Conservation (phyloP, 176 grass and related monocot species). For the Oryza glaberrima region DNA sequence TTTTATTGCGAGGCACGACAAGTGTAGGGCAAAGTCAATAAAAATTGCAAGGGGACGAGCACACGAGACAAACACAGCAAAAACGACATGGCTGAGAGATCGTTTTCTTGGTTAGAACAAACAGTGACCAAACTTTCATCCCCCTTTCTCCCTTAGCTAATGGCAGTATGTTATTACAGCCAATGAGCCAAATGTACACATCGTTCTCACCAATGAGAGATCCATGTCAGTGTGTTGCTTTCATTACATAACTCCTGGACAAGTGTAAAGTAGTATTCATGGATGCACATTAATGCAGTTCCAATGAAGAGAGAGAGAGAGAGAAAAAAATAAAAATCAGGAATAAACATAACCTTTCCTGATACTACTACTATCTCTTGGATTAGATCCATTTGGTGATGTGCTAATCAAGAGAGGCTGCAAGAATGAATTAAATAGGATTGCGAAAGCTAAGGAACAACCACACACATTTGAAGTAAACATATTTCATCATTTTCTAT, state of each 20-base stretch:
- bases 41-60: constrained; percentile 8
- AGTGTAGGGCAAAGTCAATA: constrained; percentile 15
- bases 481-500: not conserved
- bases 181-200: not conserved
- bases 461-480: not conserved
- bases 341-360: constrained; percentile 7
- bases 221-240: not conserved
- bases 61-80: constrained; percentile 9
- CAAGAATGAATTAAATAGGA: not conserved
- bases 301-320: not conserved
- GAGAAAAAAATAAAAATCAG: not conserved
- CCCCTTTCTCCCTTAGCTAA: not conserved
- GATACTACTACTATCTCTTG: not conserved
- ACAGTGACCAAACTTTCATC: constrained; percentile 4
- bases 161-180: constrained; percentile 13
- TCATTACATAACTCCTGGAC: constrained; percentile 8
- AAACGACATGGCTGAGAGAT: constrained; percentile 22
- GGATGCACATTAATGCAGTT: not conserved
- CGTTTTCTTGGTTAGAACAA: constrained; percentile 28
- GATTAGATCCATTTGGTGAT: not conserved
- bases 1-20: constrained; percentile 2
- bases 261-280: not conserved
- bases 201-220: constrained; percentile 18
- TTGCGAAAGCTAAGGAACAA: constrained; percentile 22
- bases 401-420: not conserved